Evolutionary conservation across 2,329 filamentous ascomycete species (phyloP).

Genomic region (Cladosporium sp.): DNA sequence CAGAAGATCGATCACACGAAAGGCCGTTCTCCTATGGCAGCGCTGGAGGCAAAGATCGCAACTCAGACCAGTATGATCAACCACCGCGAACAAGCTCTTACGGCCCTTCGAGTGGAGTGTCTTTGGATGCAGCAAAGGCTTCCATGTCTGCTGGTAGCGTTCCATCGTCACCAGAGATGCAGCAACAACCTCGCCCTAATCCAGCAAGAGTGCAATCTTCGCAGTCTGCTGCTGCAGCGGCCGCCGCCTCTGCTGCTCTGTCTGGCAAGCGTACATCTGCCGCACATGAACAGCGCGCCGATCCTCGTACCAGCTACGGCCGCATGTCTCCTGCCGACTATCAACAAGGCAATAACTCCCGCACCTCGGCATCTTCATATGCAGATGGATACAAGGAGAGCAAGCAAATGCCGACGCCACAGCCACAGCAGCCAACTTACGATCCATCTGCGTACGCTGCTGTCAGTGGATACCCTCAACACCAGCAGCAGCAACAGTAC

Average conservation of each 20-base stretch:
- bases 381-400: constrained; percentile 32
- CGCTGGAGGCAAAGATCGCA: constrained; percentile 34
- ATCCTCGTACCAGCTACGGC: constrained; percentile 33
- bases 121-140: constrained; percentile 45
- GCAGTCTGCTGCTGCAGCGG: constrained; percentile 47
- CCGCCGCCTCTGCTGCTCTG: constrained; percentile 38
- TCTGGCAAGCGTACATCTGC: constrained; percentile 41
- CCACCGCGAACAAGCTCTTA: constrained; percentile 39
- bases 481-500: constrained; percentile 42
- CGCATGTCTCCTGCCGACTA: constrained; percentile 40
- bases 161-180: constrained; percentile 44
- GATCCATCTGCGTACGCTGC: constrained; percentile 72
- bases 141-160: constrained; percentile 40
- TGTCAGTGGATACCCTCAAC: constrained; percentile 36
- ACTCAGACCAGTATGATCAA: constrained; percentile 33
- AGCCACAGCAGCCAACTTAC: constrained; percentile 58
- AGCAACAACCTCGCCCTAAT: constrained; percentile 37
- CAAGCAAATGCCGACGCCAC: constrained; percentile 20
- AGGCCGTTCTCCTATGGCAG: constrained; percentile 42
- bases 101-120: constrained; percentile 34
- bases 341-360: constrained; percentile 16
- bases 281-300: constrained; percentile 32
- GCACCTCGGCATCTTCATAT: constrained; percentile 23
- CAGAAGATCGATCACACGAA: constrained; percentile 4
- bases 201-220: constrained; percentile 49